phyloP scores from a whole-genome alignment of 805 yeast species.

The Metschnikowia arizonensis region DNA sequence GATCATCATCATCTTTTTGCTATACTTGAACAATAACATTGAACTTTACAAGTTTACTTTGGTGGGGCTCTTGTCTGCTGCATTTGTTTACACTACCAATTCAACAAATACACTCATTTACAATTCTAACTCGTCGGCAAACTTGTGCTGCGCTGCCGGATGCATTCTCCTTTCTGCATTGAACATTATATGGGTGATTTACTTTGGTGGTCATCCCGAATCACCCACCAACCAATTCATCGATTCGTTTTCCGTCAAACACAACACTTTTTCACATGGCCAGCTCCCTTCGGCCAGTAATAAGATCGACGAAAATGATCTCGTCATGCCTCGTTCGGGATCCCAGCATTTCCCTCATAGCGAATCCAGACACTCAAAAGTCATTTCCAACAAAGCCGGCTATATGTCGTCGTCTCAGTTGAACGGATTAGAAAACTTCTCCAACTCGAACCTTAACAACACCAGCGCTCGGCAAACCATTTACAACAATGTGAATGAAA shows the following conservation, averaged over 20 bases:
- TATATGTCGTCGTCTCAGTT: slow-evolving; percentile 53
- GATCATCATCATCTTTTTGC: slow-evolving; percentile 45
- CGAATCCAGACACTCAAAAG: slow-evolving; percentile 35
- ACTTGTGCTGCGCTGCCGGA: slow-evolving; percentile 91
- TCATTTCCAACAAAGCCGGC: slow-evolving; percentile 28
- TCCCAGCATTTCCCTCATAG: slow-evolving; percentile 27
- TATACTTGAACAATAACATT: slow-evolving; percentile 58
- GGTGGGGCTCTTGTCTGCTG: slow-evolving; percentile 58
- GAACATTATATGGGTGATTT: slow-evolving; percentile 80
- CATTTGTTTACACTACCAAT: slow-evolving; percentile 81
- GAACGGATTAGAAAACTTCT: slow-evolving; percentile 57
- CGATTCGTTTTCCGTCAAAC: slow-evolving; percentile 70
- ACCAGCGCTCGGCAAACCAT: slow-evolving; percentile 16
- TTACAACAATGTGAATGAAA: slow-evolving; percentile 17
- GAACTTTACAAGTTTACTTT: slow-evolving; percentile 63
- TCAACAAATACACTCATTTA: slow-evolving; percentile 79
- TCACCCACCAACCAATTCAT: slow-evolving; percentile 83
- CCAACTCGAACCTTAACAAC: slow-evolving; percentile 35
- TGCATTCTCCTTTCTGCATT: slow-evolving; percentile 77
- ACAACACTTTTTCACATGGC: slow-evolving; percentile 33
- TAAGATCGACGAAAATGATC: slow-evolving; percentile 24
- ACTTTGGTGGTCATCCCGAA: slow-evolving; percentile 85
- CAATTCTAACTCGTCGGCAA: slow-evolving; percentile 49
- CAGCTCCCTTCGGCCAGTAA: slow-evolving; percentile 26
- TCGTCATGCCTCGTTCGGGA: slow-evolving; percentile 16